Percentiles rank a stretch among this genome's conserved stretches.
Evolutionary conservation across 2,329 filamentous ascomycete genomes (phyloP).

Genomic region (Trichoderma hamatum): DNA sequence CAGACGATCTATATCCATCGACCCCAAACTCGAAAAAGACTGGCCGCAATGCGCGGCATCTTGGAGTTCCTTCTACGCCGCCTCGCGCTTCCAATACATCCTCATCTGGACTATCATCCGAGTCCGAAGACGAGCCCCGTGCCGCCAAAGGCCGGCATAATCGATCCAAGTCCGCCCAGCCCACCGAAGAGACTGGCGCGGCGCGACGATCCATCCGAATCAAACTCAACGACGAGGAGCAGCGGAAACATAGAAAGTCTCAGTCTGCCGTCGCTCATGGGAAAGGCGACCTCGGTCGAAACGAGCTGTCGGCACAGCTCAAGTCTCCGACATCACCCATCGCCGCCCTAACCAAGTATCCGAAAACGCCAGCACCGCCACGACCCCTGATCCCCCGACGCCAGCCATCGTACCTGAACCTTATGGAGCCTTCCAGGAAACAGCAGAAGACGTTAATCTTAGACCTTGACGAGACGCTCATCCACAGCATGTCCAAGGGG

Average conservation of each 20-base stretch:
- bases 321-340: slow-evolving; percentile 92
- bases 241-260: slow-evolving; percentile 69
- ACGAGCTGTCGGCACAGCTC: slow-evolving; percentile 73
- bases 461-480: slow-evolving; percentile 95
- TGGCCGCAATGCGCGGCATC: slow-evolving; percentile 34
- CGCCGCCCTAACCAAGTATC: slow-evolving; percentile 81
- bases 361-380: slow-evolving; percentile 84
- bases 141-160: slow-evolving; percentile 51
- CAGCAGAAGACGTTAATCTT: slow-evolving; percentile 92
- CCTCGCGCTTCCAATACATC: slow-evolving; percentile 45
- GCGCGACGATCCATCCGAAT: slow-evolving; percentile 84
- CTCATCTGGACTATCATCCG: slow-evolving; percentile 70
- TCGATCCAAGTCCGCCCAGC: slow-evolving; percentile 64
- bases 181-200: slow-evolving; percentile 65
- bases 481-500: slow-evolving; percentile 97
- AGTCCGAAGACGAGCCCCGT: slow-evolving; percentile 63
- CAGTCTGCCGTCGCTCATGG: slow-evolving; percentile 52
- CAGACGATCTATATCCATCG: slow-evolving; percentile 33
- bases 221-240: slow-evolving; percentile 82
- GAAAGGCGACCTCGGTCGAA: slow-evolving; percentile 44
- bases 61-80: slow-evolving; percentile 36
- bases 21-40: slow-evolving; percentile 33
- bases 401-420: slow-evolving; percentile 81
- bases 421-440: slow-evolving; percentile 54
- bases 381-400: slow-evolving; percentile 86